Conservation (phyloP, 768 basidiomycete genomes). For the Hypholoma fasciculare region DNA sequence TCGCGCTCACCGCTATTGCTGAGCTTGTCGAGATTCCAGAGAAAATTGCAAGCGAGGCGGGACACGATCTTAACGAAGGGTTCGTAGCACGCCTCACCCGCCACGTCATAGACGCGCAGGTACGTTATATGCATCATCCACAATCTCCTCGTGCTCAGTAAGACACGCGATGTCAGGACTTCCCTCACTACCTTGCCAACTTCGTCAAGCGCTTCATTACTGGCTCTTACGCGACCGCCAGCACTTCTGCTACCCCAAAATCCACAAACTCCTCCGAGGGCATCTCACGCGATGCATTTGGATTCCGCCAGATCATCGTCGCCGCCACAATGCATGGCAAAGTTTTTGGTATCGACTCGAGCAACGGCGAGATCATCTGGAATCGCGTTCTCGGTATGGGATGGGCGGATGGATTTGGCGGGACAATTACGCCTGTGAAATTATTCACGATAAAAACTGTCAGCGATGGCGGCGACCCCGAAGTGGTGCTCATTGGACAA, state of each 20-base stretch:
- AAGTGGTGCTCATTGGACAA: constrained; percentile 65
- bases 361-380: constrained; percentile 80
- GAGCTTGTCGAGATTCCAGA: constrained; percentile 83
- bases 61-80: constrained; percentile 46
- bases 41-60: constrained; percentile 30
- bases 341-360: constrained; percentile 80
- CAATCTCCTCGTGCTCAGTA: not conserved
- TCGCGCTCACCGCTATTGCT: constrained; percentile 62
- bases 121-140: constrained; percentile 24
- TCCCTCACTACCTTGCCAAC: constrained; percentile 66
- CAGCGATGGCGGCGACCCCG: constrained; percentile 48
- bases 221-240: constrained; percentile 59
- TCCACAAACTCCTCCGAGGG: constrained; percentile 34
- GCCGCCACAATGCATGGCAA: constrained; percentile 72
- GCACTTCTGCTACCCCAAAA: constrained; percentile 27
- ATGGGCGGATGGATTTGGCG: constrained; percentile 60
- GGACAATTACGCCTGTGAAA: constrained; percentile 55
- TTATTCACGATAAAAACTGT: constrained; percentile 56
- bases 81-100: constrained; percentile 52
- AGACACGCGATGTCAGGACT: constrained; percentile 42
- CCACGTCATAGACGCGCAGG: constrained; percentile 63
- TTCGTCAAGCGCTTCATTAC: constrained; percentile 75
- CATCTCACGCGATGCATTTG: constrained; percentile 75
- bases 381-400: constrained; percentile 74
- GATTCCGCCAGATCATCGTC: constrained; percentile 83